phyloP scores from a whole-genome alignment of 2,329 filamentous ascomycete species.

The Stachybotrys elegans region DNA sequence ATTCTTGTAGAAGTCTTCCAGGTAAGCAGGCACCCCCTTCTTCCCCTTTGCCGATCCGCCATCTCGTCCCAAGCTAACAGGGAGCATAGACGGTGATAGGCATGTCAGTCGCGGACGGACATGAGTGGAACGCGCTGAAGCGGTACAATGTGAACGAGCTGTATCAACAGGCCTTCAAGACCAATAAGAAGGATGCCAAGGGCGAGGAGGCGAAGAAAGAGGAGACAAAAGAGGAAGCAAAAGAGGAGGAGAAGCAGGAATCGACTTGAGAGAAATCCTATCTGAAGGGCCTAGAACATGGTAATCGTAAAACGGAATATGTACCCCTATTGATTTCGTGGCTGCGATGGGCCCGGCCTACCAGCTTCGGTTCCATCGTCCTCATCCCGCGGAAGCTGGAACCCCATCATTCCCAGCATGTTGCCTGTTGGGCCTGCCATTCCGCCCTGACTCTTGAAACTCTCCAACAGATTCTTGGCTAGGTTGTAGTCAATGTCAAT shows the following conservation, averaged over 20 bases:
- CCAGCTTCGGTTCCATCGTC: conserved; percentile 38
- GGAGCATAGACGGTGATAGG: conserved; percentile 40
- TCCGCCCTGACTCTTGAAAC: conserved; percentile 85
- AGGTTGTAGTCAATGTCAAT: conserved; percentile 81
- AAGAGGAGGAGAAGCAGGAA: conserved; percentile 12
- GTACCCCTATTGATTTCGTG: too few species aligned
- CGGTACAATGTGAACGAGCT: conserved; percentile 75
- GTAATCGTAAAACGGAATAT: too few species aligned
- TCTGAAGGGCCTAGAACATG: background rate
- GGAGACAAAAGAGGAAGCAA: conserved; percentile 13
- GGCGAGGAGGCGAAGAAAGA: conserved; percentile 6
- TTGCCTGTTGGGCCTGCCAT: conserved; percentile 83
- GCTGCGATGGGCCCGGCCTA: conserved; percentile 10
- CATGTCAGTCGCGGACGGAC: conserved; percentile 69
- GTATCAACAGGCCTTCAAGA: conserved; percentile 36
- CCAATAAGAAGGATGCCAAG: conserved; percentile 8
- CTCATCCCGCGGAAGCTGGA: conserved; percentile 76
- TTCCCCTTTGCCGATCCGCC: conserved; percentile 12
- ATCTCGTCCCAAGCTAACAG: background rate
- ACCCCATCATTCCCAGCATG: conserved; percentile 78
- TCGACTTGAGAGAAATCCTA: too few species aligned
- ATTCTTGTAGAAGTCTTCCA: conserved; percentile 78
- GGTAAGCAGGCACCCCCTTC: too few species aligned
- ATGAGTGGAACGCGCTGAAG: conserved; percentile 68
- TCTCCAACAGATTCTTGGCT: conserved; percentile 85